Percentiles rank a stretch among this genome's conserved stretches.
These are phyloP conservation scores for Auricularia auricula-judae DNA, from an alignment of 768 basidiomycete genomes.

Conservation along the genomic window DNA sequence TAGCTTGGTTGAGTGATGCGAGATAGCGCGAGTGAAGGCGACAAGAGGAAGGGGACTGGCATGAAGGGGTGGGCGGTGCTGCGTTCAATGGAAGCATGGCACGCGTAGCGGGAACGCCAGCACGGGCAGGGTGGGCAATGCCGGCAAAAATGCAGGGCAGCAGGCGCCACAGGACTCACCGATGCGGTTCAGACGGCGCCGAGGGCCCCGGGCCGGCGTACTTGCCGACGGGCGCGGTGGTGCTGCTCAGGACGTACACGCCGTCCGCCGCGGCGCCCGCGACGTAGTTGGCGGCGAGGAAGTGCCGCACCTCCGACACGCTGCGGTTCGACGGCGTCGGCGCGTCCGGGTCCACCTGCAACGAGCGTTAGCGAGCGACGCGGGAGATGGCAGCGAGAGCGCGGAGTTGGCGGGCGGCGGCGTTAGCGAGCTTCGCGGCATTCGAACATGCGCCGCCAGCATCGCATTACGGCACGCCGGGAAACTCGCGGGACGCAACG, in stretches of 20 bases:
- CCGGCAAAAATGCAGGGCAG: no score
- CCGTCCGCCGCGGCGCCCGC: slow-evolving; percentile 1
- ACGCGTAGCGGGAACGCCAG: no score
- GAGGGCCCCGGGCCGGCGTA: slow-evolving; percentile 33
- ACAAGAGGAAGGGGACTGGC: not conserved
- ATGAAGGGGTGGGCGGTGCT: no score
- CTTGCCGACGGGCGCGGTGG: slow-evolving; percentile 30
- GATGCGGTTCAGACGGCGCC: slow-evolving; percentile 30
- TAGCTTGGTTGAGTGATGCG: no score
- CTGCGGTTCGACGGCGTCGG: not conserved
- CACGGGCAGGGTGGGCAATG: no score
- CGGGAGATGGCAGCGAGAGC: no score
- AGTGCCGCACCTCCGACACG: slow-evolving; percentile 1
- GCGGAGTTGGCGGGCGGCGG: no score
- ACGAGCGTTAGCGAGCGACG: not conserved
- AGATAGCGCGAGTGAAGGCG: not conserved
- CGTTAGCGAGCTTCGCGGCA: no score
- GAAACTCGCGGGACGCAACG: not conserved
- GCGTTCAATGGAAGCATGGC: no score
- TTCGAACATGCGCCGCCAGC: no score
- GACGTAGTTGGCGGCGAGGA: slow-evolving; percentile 34
- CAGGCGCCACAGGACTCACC: slow-evolving; percentile 17
- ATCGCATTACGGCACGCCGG: no score
- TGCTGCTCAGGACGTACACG: slow-evolving; percentile 18
- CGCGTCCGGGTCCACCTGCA: slow-evolving; percentile 2